Percentiles rank a stretch among this genome's conserved stretches.
Evolutionary conservation across 176 grass and related monocot species (phyloP).

Genomic region (Thinopyrum elongatum): DNA sequence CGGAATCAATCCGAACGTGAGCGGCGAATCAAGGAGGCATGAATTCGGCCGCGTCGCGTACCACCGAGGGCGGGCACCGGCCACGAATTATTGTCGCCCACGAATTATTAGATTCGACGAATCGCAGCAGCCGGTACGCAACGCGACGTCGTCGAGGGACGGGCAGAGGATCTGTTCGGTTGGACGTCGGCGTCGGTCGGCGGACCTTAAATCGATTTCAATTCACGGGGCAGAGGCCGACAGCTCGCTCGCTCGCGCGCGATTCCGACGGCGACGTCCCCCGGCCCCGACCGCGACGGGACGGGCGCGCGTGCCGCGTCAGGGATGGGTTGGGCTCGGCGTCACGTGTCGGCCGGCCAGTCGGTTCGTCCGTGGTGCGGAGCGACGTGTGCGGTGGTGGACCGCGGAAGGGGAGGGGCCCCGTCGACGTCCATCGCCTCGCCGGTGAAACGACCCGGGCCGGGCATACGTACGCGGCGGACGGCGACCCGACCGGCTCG

Average conservation of each 20-base stretch:
- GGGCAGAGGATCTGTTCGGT: conserved; percentile 14
- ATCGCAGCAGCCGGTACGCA: neutral
- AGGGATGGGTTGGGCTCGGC: neutral
- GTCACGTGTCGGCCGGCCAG: neutral
- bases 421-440: neutral
- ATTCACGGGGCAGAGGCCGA: conserved; percentile 24
- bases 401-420: neutral
- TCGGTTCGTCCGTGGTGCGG: neutral
- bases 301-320: neutral
- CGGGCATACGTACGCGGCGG: too few relatives aligned
- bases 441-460: neutral
- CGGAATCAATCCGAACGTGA: neutral
- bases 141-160: neutral
- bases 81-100: neutral
- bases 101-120: neutral
- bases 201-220: conserved; percentile 26
- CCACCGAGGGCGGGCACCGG: neutral
- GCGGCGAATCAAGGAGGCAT: neutral
- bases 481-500: neutral
- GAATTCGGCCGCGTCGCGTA: neutral
- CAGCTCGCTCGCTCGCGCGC: neutral
- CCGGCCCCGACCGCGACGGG: neutral
- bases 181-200: conserved; percentile 41
- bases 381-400: neutral
- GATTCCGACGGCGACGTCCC: neutral